Evolutionary conservation across 306 rosid species (phyloP), one percentile per base, ranked within the genome.

Genomic region (Trichosanthes truncata): DNA sequence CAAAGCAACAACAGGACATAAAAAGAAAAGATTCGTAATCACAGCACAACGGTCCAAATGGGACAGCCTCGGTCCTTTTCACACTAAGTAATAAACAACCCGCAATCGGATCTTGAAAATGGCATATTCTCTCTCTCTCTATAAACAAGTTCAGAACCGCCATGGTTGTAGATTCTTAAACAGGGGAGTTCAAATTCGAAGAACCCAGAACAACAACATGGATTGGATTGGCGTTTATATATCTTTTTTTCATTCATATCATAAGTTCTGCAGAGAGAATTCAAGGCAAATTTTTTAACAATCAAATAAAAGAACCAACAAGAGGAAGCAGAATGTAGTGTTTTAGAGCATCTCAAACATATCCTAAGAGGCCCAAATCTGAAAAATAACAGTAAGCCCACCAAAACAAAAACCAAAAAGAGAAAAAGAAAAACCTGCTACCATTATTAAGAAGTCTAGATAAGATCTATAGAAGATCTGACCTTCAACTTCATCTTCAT

Each of bases 21-120:
- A 66, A n/a, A 66, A 8, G 21, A 36, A 67, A 67, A 40, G 74
- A 67, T 67, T 67, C 74, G 51, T 40, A n/a, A 67, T 67, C 74
- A 38, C 31, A 67, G 73, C 73, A 66, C 73, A 66, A 67, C 29
- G 29, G 74, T 67, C 74, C 51, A 67, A 67, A 67, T 67, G 51
- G 49, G 73, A 35, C 73, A 62, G 68, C 40, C 68, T 14, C n/a
- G 0, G 68, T n/a, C 68, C 68, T 62, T 62, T 60, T 62, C 68
- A 29, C 68, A 13, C 0, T 1, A 45, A 45, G 63, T 31, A 62
- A 53, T 17, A 0, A 51, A 51, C 18, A 55, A 62, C 41, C 4
- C 21, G 31, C 69, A 62, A 57, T 29, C 4, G 9, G 21, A 31
- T 29, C 21, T 31, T 61, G 1, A 62, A 61, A 29, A 17, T 31